Evolutionary conservation across 176 grass and related monocot species (phyloP), one percentile per base, ranked within the genome.

Genomic region (Paspalum notatum): DNA sequence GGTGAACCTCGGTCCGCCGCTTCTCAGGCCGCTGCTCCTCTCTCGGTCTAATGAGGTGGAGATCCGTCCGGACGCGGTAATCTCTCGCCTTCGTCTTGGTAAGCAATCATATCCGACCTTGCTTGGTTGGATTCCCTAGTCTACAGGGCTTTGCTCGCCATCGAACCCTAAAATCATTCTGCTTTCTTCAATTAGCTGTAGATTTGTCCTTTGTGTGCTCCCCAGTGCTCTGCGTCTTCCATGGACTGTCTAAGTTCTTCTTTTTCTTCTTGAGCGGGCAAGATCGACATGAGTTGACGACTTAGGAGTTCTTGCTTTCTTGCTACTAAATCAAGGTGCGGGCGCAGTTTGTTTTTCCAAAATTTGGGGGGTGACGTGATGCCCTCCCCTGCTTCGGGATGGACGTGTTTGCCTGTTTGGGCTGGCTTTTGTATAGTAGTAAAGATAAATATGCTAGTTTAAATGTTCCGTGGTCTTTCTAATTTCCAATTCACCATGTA

Each of bases 81-180:
- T 12, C 56, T 12, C 56, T 47, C n/a, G 42, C 54, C 44, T 61
- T 62, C 43, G 41, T 26, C 10, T 77, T 27, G 74, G 74, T 77
- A 62, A 47, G 57, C 24, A 47, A 77, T 62, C 69, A 37, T 72
- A 12, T 37, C 43, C 56, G 58, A 77, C 56, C 74, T 62, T 77
- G 56, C 42, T 76, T 62, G 56, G 74, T 12, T 20, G 57, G 74
- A 61, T 77, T 77, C 57, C 74, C 74, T 45, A 38, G 26, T 39
- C 20, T 4, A 12, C 20, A 53, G 49, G 9, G 14, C 16, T 32
- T 38, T 54, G 9, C 53, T 39, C 5, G 16, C 48, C 53, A 12
- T 37, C 70, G 49, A 52, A 72, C 26, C 47, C 62, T 65, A 65
- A 10, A 38, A 38, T 38, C 62, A 15, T 65, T 40, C 15, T 26